Percentiles rank a stretch among this genome's conserved stretches.
These are phyloP conservation scores for Euphorbia schlechtendalii DNA, from an alignment of 441 rosid genomes.

Conservation along the genomic window DNA sequence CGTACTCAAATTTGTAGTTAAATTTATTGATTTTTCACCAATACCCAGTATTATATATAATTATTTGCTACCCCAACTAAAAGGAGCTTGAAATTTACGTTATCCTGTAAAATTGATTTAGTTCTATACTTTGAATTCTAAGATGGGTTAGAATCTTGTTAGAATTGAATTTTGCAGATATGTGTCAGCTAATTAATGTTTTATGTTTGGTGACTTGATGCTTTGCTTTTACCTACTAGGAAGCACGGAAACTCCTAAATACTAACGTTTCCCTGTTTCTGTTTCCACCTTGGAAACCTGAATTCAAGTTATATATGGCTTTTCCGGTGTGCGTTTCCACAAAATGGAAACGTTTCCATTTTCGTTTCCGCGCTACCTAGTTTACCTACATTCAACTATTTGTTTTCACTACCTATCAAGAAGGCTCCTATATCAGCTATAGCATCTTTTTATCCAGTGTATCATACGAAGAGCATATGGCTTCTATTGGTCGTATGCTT, in stretches of 20 bases:
- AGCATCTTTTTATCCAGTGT: background rate
- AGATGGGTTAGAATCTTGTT: background rate
- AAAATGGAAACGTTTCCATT: too few relatives aligned
- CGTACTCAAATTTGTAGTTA: background rate
- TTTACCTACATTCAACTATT: too few relatives aligned
- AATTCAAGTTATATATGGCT: too few relatives aligned
- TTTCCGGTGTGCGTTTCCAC: too few relatives aligned
- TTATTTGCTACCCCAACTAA: background rate
- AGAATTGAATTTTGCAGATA: slow-evolving; percentile 2
- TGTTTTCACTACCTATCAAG: too few relatives aligned
- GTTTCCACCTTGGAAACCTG: too few relatives aligned
- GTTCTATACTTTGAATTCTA: background rate
- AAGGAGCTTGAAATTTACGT: background rate
- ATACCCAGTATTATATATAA: background rate
- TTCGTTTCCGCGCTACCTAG: too few relatives aligned
- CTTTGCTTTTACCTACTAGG: background rate
- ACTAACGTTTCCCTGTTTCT: too few relatives aligned
- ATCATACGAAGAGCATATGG: background rate
- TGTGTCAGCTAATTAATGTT: background rate
- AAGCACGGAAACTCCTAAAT: too few relatives aligned
- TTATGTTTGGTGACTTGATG: background rate
- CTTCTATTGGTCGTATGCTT: background rate
- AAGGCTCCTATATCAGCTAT: background rate
- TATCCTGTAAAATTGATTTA: background rate
- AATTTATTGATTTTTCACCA: background rate